A percentile compares a stretch with the other conserved stretches of the same genome.
Conservation (phyloP, 2,329 filamentous ascomycete species). For the Aspergillus pseudoglaucus region DNA sequence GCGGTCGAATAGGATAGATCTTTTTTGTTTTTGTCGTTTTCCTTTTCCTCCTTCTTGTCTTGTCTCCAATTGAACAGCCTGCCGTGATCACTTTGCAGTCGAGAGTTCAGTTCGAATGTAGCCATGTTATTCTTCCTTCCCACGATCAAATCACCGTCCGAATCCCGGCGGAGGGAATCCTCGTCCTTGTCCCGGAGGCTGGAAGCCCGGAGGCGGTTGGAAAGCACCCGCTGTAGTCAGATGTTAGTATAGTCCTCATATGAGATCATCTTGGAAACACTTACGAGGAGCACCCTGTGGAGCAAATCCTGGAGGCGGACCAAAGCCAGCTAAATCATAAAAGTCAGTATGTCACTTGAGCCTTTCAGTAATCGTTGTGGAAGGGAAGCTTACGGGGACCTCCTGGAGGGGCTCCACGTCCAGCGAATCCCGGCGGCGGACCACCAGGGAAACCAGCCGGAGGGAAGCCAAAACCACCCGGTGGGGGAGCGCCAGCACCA, state of each 20-base stretch:
- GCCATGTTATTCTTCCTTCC: constrained; percentile 17
- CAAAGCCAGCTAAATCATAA: constrained; percentile 37
- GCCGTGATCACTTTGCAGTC: constrained; percentile 14
- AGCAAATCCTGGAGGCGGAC: constrained; percentile 43
- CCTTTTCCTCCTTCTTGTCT: constrained; percentile 9
- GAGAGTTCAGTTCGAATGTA: constrained; percentile 17
- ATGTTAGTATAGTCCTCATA: constrained; percentile 25
- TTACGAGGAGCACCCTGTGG: constrained; percentile 42
- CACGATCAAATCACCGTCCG: constrained; percentile 30
- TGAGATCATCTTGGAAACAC: constrained; percentile 16
- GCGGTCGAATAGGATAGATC: constrained; percentile 11
- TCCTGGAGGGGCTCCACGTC: constrained; percentile 45
- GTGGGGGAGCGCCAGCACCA: constrained; percentile 67
- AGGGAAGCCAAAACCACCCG: constrained; percentile 47
- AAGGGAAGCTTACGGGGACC: constrained; percentile 46
- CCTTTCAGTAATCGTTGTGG: not conserved
- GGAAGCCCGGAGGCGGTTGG: constrained; percentile 65
- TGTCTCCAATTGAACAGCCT: constrained; percentile 11
- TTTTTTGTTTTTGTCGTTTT: constrained; percentile 5
- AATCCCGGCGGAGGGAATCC: constrained; percentile 49
- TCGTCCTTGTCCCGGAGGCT: constrained; percentile 55
- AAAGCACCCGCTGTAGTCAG: constrained; percentile 41
- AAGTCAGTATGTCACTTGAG: constrained; percentile 1
- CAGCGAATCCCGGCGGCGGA: constrained; percentile 45
- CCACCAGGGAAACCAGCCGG: constrained; percentile 50